Percentiles rank a stretch among this genome's conserved stretches.
Evolutionary conservation across 805 yeast species (phyloP).

Genomic region (Zygotorulaspora chibaensis): DNA sequence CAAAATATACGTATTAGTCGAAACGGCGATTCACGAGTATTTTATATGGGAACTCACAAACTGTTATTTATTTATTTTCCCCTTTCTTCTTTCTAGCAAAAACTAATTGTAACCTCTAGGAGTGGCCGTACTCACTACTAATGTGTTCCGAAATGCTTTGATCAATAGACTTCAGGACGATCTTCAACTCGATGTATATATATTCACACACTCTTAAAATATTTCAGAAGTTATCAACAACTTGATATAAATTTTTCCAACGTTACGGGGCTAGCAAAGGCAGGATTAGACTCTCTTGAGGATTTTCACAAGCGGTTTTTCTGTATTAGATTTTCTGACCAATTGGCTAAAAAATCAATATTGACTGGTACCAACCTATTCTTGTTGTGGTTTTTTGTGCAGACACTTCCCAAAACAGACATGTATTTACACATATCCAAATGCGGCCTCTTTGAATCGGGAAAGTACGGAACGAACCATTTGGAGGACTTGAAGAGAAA

Average conservation of each 20-base stretch:
- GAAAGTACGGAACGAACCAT: background rate
- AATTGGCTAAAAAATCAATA: conserved; percentile 1
- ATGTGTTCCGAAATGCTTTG: too few relatives aligned
- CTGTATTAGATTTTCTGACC: conserved; percentile 2
- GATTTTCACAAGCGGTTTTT: background rate
- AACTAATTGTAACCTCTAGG: too few relatives aligned
- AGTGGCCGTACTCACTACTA: too few relatives aligned
- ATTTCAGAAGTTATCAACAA: too few relatives aligned
- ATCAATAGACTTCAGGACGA: too few relatives aligned
- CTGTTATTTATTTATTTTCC: too few relatives aligned
- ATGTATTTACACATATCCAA: background rate
- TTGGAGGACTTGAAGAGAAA: background rate
- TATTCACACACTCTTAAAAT: too few relatives aligned
- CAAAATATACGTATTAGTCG: background rate
- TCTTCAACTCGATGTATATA: too few relatives aligned
- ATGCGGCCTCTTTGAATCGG: background rate
- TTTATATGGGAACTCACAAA: too few relatives aligned
- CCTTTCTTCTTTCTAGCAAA: too few relatives aligned
- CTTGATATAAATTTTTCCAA: background rate
- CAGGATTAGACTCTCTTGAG: background rate
- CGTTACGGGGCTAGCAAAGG: background rate
- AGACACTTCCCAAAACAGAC: background rate
- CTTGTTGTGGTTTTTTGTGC: conserved; percentile 1
- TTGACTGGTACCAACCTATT: background rate
- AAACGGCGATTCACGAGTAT: too few relatives aligned